Evolutionary conservation across 1,284 basidiomycete genomes (phyloP).

Genomic region (Trichosporon asahii): DNA sequence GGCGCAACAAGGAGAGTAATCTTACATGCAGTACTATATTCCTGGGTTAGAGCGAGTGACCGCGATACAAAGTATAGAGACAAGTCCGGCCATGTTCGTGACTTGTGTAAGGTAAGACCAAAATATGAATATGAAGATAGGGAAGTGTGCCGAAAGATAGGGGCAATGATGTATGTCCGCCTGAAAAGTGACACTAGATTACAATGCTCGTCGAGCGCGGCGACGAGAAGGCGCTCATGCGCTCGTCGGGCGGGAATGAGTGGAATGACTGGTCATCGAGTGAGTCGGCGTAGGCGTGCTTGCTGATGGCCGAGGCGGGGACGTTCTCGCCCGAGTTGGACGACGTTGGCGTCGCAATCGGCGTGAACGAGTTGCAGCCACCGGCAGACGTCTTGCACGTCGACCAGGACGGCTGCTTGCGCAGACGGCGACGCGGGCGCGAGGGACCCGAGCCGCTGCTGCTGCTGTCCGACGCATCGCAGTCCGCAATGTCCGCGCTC

Average conservation of each 20-base stretch:
- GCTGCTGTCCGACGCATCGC: slow-evolving; percentile 14
- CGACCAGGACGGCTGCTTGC: slow-evolving; percentile 23
- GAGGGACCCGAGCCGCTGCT: neutral
- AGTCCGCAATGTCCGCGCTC: slow-evolving; percentile 8
- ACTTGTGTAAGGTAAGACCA: neutral
- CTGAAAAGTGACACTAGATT: neutral
- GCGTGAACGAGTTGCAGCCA: slow-evolving; percentile 11
- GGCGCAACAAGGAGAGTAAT: neutral
- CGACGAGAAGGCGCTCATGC: neutral
- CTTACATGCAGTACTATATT: slow-evolving; percentile 3
- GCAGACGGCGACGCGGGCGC: slow-evolving; percentile 6
- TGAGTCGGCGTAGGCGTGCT: slow-evolving; percentile 1
- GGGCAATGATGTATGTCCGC: neutral
- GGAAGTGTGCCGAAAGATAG: neutral
- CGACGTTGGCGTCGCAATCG: slow-evolving; percentile 21
- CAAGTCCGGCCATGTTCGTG: neutral
- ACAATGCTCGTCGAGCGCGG: slow-evolving; percentile 1
- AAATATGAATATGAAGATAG: neutral
- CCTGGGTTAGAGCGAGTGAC: neutral
- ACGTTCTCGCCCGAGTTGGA: neutral
- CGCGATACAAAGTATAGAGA: neutral
- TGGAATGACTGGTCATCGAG: slow-evolving; percentile 3
- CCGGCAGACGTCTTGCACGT: slow-evolving; percentile 22
- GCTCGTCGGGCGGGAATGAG: slow-evolving; percentile 2
- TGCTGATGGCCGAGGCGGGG: neutral